Conservation (phyloP, 768 basidiomycete genomes). For the Phlebiopsis gigantea region DNA sequence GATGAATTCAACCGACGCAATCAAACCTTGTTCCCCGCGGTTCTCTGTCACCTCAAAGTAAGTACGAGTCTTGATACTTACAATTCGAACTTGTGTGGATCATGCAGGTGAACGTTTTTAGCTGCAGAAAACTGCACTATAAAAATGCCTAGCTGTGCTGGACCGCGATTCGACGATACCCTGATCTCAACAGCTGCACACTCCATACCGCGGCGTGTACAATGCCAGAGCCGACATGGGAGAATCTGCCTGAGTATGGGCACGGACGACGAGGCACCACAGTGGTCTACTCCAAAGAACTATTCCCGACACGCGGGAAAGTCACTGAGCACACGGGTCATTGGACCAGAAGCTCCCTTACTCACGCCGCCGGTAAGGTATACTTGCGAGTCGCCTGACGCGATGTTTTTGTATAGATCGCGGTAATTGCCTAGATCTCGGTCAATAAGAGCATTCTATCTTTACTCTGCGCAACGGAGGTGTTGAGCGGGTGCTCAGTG, state of each 20-base stretch:
- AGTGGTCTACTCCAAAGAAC: neutral
- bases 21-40: neutral
- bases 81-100: too few relatives aligned
- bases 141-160: too few relatives aligned
- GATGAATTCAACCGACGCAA: too few relatives aligned
- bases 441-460: neutral
- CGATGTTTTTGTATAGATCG: conserved; percentile 1
- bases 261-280: neutral
- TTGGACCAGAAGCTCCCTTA: neutral
- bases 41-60: too few relatives aligned
- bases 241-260: neutral
- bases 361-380: neutral
- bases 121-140: too few relatives aligned
- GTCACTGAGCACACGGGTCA: conserved; percentile 2
- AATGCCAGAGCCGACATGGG: neutral
- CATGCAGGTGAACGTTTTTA: too few relatives aligned
- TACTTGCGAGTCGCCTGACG: conserved; percentile 1
- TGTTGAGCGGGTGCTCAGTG: neutral
- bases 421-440: neutral
- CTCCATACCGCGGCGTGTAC: too few relatives aligned
- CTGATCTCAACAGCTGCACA: too few relatives aligned
- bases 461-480: neutral
- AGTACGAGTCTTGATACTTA: too few relatives aligned
- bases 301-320: neutral
- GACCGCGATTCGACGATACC: too few relatives aligned